These are phyloP conservation scores for Trichoderma semiorbis DNA, from an alignment of 2,329 filamentous ascomycete species.

Conservation along the genomic window DNA sequence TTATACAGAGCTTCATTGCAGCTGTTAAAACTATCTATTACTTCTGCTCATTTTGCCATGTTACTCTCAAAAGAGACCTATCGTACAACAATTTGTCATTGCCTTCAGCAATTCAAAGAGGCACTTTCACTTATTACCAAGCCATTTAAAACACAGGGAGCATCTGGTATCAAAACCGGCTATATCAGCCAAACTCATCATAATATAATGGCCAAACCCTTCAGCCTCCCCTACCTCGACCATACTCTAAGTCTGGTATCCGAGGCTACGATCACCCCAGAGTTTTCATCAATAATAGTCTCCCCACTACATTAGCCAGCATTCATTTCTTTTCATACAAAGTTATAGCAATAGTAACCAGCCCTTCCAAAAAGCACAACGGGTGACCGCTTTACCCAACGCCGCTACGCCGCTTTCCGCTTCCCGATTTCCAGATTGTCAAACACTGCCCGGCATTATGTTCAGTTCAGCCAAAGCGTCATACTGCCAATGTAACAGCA, in stretches of 20 bases:
- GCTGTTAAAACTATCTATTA: constrained; percentile 31
- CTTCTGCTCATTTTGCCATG: not conserved
- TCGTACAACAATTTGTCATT: not conserved
- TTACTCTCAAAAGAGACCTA: not conserved
- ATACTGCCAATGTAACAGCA: not conserved
- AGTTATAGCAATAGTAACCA: constrained; percentile 9
- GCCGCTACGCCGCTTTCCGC: constrained; percentile 17
- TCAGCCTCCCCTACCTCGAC: not conserved
- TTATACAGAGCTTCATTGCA: constrained; percentile 24
- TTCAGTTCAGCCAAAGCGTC: not conserved
- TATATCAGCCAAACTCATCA: not conserved
- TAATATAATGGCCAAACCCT: not conserved
- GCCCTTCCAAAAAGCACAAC: constrained; percentile 8
- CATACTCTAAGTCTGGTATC: not conserved
- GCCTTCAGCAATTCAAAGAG: not conserved
- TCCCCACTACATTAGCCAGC: not conserved
- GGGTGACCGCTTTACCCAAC: constrained; percentile 15
- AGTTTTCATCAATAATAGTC: not conserved
- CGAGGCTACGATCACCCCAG: not conserved
- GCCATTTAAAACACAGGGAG: not conserved
- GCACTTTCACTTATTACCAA: not conserved
- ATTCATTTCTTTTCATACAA: not conserved
- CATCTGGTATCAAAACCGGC: not conserved
- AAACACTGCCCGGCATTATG: not conserved
- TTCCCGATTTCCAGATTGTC: not conserved